Evolutionary conservation across 805 yeast species (phyloP).

Genomic region (Middelhovenomyces tepae): DNA sequence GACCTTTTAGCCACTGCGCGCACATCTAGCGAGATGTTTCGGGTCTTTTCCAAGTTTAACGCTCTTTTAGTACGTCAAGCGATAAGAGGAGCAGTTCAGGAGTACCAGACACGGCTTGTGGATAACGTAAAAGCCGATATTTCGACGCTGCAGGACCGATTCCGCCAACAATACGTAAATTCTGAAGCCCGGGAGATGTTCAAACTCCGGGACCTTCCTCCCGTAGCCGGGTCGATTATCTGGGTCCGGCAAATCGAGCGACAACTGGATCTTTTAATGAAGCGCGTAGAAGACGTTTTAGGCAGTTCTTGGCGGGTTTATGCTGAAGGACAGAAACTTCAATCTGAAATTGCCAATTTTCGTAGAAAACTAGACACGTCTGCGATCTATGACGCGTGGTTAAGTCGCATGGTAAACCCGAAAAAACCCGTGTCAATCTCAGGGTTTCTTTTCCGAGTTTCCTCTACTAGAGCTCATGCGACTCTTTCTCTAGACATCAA

Average conservation of each 20-base stretch:
- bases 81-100: constrained; percentile 49
- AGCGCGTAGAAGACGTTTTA: constrained; percentile 41
- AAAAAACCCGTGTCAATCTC: constrained; percentile 17
- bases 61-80: constrained; percentile 44
- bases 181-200: constrained; percentile 29
- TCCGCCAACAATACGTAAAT: constrained; percentile 26
- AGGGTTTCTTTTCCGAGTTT: constrained; percentile 35
- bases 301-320: constrained; percentile 55
- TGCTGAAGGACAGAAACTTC: constrained; percentile 59
- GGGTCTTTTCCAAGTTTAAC: constrained; percentile 40
- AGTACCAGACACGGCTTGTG: constrained; percentile 46
- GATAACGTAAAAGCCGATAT: constrained; percentile 42
- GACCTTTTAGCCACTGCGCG: constrained; percentile 31
- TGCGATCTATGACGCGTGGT: constrained; percentile 42
- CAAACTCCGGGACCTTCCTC: constrained; percentile 39
- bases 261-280: constrained; percentile 35
- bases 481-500: constrained; percentile 36
- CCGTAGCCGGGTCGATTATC: constrained; percentile 37
- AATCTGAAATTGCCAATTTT: constrained; percentile 39
- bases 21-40: constrained; percentile 42
- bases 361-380: constrained; percentile 39
- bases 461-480: constrained; percentile 17
- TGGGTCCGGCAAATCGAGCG: constrained; percentile 46
- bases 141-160: constrained; percentile 32
- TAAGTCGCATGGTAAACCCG: constrained; percentile 24